Evolutionary conservation across 495 filamentous ascomycete genomes (phyloP).

Genomic region (Amorphotheca resinae): DNA sequence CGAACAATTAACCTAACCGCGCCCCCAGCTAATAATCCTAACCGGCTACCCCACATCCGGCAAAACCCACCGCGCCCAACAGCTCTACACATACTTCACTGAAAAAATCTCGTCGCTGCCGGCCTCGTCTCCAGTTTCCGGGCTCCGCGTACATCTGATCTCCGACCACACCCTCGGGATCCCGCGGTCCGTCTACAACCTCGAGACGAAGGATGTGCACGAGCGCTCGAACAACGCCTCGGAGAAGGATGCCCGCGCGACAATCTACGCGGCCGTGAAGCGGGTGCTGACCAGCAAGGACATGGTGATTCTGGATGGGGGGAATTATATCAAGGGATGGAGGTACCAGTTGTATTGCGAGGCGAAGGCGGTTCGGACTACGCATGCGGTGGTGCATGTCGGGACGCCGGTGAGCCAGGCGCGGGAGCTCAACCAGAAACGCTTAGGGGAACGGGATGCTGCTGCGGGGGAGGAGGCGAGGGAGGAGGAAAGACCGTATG

Average conservation of each 20-base stretch:
- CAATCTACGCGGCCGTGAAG: constrained; percentile 76
- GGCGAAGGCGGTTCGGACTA: constrained; percentile 73
- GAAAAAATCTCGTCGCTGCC: constrained; percentile 32
- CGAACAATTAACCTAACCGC: too few species aligned
- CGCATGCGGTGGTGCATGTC: constrained; percentile 76
- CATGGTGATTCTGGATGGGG: constrained; percentile 77
- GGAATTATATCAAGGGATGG: constrained; percentile 98
- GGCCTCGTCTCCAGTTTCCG: constrained; percentile 26
- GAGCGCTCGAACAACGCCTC: constrained; percentile 42
- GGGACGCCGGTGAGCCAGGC: constrained; percentile 64
- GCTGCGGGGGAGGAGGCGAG: constrained; percentile 9
- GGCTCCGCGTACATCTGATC: constrained; percentile 51
- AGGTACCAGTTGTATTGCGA: constrained; percentile 94
- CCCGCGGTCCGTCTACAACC: constrained; percentile 49
- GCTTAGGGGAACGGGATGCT: constrained; percentile 21
- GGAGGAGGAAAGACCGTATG: constrained; percentile 45
- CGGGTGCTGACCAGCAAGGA: constrained; percentile 62
- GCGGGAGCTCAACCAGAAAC: constrained; percentile 41
- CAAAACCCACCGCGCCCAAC: constrained; percentile 74
- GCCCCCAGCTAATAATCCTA: constrained; percentile 88
- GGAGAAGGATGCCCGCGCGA: constrained; percentile 88
- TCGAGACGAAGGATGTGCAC: constrained; percentile 33
- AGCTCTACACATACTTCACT: constrained; percentile 57
- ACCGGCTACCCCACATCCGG: constrained; percentile 89
- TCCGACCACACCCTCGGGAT: constrained; percentile 54